Conservation (phyloP, 2,329 filamentous ascomycete genomes). For the Thielaviopsis populi region DNA sequence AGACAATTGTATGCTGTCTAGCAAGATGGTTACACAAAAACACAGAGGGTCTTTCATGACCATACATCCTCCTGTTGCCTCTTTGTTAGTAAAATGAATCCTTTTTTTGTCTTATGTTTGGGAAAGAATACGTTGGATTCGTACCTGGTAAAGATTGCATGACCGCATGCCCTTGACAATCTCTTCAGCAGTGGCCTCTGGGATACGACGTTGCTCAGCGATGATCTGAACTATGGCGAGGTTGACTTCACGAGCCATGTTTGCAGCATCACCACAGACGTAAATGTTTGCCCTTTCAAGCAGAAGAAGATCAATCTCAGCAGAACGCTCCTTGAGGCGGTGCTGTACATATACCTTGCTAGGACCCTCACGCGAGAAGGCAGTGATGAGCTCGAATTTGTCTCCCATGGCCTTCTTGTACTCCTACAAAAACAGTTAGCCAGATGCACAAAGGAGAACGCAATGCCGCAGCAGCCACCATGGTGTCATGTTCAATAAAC, state of each 20-base stretch:
- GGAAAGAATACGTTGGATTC: constrained; percentile 20
- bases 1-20: constrained; percentile 10
- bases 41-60: constrained; percentile 33
- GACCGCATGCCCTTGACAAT: constrained; percentile 94
- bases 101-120: neutral
- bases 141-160: constrained; percentile 87
- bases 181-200: constrained; percentile 81
- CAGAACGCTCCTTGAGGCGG: constrained; percentile 64
- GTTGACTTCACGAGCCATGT: constrained; percentile 94
- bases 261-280: constrained; percentile 91
- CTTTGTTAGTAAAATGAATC: neutral
- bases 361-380: constrained; percentile 77
- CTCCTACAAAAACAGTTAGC: constrained; percentile 39
- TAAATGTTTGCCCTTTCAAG: constrained; percentile 87
- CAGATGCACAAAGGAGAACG: neutral
- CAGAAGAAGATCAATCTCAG: constrained; percentile 76
- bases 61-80: constrained; percentile 52
- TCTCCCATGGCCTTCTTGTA: constrained; percentile 74
- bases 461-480: neutral
- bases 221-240: constrained; percentile 76
- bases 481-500: neutral
- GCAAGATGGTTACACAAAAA: constrained; percentile 4
- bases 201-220: constrained; percentile 63
- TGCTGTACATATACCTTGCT: constrained; percentile 98
- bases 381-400: constrained; percentile 78